Base-by-base conservation (phyloP, 2,329 filamentous ascomycete species). In the Penicillium sp. region DNA sequence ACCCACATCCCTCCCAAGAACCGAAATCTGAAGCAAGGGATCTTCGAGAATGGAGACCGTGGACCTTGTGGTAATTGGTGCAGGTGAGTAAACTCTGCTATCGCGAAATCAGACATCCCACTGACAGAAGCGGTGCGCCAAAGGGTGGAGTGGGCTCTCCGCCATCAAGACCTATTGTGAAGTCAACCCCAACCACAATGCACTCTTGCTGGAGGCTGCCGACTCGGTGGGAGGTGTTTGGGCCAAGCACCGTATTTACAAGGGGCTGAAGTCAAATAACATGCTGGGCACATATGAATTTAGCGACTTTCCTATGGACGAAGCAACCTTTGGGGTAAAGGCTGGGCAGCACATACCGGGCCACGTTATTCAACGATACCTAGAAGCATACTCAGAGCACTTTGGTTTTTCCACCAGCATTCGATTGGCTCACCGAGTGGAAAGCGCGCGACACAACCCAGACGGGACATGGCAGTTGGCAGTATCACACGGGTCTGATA, bases 241-340 rank as follows among this genome's bases (percentile, higher is more conserved):
- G 89, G 82, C 85, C 8, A 77, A 83, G 52, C 77, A 87, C 36
- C 81, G 88, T 1, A 72, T 91, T 0, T 79, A 92, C 67, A 83
- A 85, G 0, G 85, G 84, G 1, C 79, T 93, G 46, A 88, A 86
- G 64, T 86, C 83, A 49, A 92, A 93, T 71, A 92, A 92, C 65
- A 81, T 90, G 68, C 70, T 87, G 10, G 88, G 89, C 2, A 88
- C 84, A 0, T 90, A 87, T 61, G 87, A 92, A 69, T 91, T 83
- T 64, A 84, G 85, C 0, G 89, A 91, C 63, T 90, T 89, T 56
- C 87, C 88, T 16, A 88, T 92, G 85, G 77, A 81, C 54, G 71
- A 75, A 7, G 79, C 79, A 18, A 78, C 73, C 0, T 86, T 82
- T 61, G 76, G 74, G 0, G 70, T 79, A 21, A 65, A 78, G 47